phyloP scores from a whole-genome alignment of 208 protist genomes.

The Acanthamoeba castellanii region DNA sequence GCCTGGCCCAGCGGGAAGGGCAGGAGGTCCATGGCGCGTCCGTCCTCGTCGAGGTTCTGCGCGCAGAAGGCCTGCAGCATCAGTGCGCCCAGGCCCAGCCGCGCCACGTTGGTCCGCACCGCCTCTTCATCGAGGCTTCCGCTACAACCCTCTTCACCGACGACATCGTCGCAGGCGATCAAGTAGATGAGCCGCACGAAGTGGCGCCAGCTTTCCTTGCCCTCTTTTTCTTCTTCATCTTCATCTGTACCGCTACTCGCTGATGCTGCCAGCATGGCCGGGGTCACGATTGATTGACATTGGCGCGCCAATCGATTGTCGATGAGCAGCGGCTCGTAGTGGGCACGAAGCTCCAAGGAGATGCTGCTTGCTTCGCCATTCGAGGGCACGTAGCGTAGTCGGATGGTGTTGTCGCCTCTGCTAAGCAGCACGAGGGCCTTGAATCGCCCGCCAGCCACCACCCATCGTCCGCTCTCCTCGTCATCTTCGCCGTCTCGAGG shows the following conservation, averaged over 20 bases:
- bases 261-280: background rate
- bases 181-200: constrained; percentile 29
- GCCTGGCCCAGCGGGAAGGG: background rate
- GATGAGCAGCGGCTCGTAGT: constrained; percentile 28
- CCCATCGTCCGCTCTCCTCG: background rate
- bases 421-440: background rate
- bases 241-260: background rate
- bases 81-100: constrained; percentile 1
- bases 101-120: background rate
- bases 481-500: background rate
- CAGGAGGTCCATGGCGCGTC: background rate
- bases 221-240: background rate
- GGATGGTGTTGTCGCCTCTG: background rate
- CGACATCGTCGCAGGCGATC: background rate
- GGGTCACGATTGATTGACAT: background rate
- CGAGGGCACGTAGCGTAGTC: background rate
- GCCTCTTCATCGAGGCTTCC: background rate
- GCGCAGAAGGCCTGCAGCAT: constrained; percentile 13
- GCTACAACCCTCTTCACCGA: background rate
- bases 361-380: background rate
- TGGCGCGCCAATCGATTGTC: background rate
- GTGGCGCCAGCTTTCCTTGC: background rate
- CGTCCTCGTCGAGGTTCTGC: constrained; percentile 19
- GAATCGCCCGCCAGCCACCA: background rate
- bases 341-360: background rate